phyloP scores from a whole-genome alignment of 179 eudicot species.

The Spinacia oleracea region DNA sequence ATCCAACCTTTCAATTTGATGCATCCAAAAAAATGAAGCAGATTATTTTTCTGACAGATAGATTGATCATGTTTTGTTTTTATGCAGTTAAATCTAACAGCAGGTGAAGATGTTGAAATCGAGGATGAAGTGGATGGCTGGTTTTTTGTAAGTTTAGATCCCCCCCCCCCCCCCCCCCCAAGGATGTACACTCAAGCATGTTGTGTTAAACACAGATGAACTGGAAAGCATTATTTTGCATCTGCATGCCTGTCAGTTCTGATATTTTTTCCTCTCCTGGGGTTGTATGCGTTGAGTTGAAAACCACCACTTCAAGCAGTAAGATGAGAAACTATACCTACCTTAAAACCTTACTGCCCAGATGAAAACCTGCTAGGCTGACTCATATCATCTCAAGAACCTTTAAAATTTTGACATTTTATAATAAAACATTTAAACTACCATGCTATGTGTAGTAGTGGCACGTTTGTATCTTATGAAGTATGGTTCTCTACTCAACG shows the following conservation, averaged over 20 bases:
- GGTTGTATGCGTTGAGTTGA: too few species aligned
- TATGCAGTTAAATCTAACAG: slow-evolving; percentile 81
- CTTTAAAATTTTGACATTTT: too few species aligned
- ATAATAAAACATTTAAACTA: too few species aligned
- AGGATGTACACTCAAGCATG: not conserved
- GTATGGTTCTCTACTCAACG: not conserved
- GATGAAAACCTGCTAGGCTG: not conserved
- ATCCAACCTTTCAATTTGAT: not conserved
- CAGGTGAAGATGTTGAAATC: slow-evolving; percentile 90
- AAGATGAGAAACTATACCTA: not conserved
- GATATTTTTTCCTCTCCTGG: not conserved
- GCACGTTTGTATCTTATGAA: not conserved
- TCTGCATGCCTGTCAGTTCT: not conserved
- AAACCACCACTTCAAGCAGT: too few species aligned
- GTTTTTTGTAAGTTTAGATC: slow-evolving; percentile 86
- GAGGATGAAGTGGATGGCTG: slow-evolving; percentile 98
- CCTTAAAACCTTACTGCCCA: not conserved
- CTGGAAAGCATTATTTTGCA: not conserved
- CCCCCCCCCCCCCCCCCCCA: not conserved
- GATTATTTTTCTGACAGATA: not conserved
- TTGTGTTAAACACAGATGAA: not conserved
- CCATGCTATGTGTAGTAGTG: not conserved
- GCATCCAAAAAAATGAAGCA: not conserved
- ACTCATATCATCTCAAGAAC: not conserved
- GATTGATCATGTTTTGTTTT: slow-evolving; percentile 8